Conservation (phyloP, 1,139 yeast genomes). For the Geotrichum carabidarum region DNA sequence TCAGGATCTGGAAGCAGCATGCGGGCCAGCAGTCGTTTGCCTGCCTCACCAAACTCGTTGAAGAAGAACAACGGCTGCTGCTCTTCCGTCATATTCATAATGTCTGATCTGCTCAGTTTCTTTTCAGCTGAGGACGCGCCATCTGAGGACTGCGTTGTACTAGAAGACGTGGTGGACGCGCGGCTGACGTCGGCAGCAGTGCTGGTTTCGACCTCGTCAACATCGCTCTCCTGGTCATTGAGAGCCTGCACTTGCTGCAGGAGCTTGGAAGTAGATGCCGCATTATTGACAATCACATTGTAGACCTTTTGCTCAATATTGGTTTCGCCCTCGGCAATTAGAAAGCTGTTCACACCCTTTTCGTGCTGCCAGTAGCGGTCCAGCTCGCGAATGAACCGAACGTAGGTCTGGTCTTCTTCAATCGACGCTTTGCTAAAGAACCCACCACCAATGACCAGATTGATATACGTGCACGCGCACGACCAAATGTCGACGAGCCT, state of each 20-base stretch:
- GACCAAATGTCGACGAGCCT: slow-evolving; percentile 85
- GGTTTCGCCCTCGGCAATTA: slow-evolving; percentile 14
- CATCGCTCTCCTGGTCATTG: slow-evolving; percentile 4
- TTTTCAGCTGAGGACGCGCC: neutral
- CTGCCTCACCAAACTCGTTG: slow-evolving; percentile 31
- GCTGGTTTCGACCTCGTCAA: slow-evolving; percentile 1
- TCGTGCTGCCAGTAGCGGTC: slow-evolving; percentile 63
- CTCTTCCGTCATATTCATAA: slow-evolving; percentile 33
- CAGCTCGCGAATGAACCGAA: slow-evolving; percentile 24
- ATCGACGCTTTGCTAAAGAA: slow-evolving; percentile 33
- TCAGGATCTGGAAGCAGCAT: slow-evolving; percentile 70
- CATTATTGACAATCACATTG: slow-evolving; percentile 9
- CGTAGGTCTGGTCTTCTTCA: slow-evolving; percentile 29
- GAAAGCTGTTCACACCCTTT: slow-evolving; percentile 27
- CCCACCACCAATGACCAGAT: slow-evolving; percentile 50
- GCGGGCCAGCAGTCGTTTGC: slow-evolving; percentile 27
- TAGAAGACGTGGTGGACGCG: slow-evolving; percentile 9
- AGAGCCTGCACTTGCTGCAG: slow-evolving; percentile 4
- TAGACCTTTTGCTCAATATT: slow-evolving; percentile 12
- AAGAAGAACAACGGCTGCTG: slow-evolving; percentile 60
- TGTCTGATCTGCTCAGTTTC: slow-evolving; percentile 11
- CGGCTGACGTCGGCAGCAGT: slow-evolving; percentile 14
- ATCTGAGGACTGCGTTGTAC: slow-evolving; percentile 10
- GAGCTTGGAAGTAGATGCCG: slow-evolving; percentile 2
- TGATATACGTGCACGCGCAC: slow-evolving; percentile 86